Base-by-base conservation (phyloP, 768 basidiomycete genomes). In the Boletellus emodensis region DNA sequence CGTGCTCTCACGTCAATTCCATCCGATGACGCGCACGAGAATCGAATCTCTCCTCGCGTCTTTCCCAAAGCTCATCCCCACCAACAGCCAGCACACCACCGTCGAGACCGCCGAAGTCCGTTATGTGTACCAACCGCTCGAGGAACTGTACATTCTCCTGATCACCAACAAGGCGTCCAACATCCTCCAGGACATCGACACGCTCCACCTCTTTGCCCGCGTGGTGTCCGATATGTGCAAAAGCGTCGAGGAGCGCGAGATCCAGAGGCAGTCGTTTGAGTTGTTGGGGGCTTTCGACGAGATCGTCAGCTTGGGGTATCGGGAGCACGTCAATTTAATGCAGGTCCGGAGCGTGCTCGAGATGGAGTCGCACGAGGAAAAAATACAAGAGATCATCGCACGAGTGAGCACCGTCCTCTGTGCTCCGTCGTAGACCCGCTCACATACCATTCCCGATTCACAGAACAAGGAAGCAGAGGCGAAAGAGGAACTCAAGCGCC, bases 151-250 rank as follows among this genome's bases (percentile, higher is more conserved):
- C 71, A 24, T 24, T 6, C 79, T 98, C 58, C 79, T 98, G 56
- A 94, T 98, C 71, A 98, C 95, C 48, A 98, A 97, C 74, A 97
- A 96, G 69, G 90, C 92, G 8, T 93, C 90, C n/a, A 99, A 99
- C 64, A 98, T 98, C 61, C 75, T 99, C 35, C 96, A 96, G 74
- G 96, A 98, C 68, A 95, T 98, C 56, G 90, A 96, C 51, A 99
- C 95, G 0, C 78, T 99, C 0, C 91, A 94, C 59, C 86, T 99
- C 34, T 87, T 96, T 60, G 87, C 94, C 1, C 85, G 95, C 32
- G 87, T 96, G 41, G 93, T 96, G 13, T 93, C 93, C 2, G 93
- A 95, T 68, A 71, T 94, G 69, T 94, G 91, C 67, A 78, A 90
- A 58, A 85, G 77, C 51, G 87, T 85, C 6, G 89, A 91, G 51